phyloP scores from a whole-genome alignment of 371 early-diverging fungal genomes.

The Mucor mucedo region DNA sequence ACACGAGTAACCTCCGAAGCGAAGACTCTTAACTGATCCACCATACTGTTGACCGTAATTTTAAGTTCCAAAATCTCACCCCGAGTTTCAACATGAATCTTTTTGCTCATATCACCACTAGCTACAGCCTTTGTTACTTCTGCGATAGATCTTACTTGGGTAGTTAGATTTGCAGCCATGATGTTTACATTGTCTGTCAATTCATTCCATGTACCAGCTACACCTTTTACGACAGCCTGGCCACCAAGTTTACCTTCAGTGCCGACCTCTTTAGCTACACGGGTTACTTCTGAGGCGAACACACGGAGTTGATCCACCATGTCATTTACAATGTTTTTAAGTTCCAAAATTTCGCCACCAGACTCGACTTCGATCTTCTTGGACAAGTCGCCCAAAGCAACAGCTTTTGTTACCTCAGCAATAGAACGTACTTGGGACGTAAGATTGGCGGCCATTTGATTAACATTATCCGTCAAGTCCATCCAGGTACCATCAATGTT shows the following conservation, averaged over 20 bases:
- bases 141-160: constrained; percentile 57
- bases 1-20: constrained; percentile 54
- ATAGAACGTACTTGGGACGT: constrained; percentile 37
- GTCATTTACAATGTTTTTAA: constrained; percentile 27
- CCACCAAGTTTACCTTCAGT: constrained; percentile 59
- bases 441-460: constrained; percentile 49
- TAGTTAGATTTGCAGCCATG: constrained; percentile 62
- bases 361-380: constrained; percentile 59
- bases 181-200: constrained; percentile 52
- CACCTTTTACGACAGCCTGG: constrained; percentile 49
- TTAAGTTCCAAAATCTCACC: constrained; percentile 42
- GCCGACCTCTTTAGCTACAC: constrained; percentile 58
- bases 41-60: constrained; percentile 38
- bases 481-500: constrained; percentile 53
- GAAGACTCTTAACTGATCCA: constrained; percentile 45
- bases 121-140: constrained; percentile 41
- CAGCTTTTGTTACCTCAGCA: constrained; percentile 39
- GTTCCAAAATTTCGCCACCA: constrained; percentile 34
- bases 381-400: constrained; percentile 57
- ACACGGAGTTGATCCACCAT: constrained; percentile 37
- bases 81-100: constrained; percentile 36
- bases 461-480: constrained; percentile 50
- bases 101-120: constrained; percentile 33
- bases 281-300: constrained; percentile 42
- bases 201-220: constrained; percentile 54